Percentiles rank a stretch among this genome's conserved stretches.
Evolutionary conservation across 768 basidiomycete genomes (phyloP).

Genomic region (Coprinellus aureogranulatus): DNA sequence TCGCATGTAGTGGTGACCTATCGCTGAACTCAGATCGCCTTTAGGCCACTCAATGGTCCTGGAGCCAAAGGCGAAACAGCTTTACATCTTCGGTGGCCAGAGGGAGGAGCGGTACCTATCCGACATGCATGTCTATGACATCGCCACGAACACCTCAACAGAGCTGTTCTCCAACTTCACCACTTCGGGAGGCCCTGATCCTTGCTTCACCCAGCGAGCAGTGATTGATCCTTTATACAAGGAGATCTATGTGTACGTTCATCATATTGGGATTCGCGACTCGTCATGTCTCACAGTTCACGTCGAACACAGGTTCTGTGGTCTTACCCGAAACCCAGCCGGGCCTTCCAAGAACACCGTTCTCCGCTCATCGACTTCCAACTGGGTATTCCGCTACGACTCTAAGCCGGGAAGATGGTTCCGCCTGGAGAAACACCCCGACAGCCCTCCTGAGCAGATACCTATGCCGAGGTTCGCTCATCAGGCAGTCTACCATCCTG

Average conservation of each 20-base stretch:
- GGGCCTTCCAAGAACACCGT: slow-evolving; percentile 36
- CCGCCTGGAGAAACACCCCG: slow-evolving; percentile 45
- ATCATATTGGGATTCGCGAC: too few species aligned
- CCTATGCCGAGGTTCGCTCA: slow-evolving; percentile 74
- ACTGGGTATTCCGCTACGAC: slow-evolving; percentile 69
- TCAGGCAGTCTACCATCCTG: slow-evolving; percentile 71
- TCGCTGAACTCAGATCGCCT: background rate
- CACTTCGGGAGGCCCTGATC: slow-evolving; percentile 60
- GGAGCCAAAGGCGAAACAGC: slow-evolving; percentile 52
- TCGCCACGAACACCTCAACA: slow-evolving; percentile 52
- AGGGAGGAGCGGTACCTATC: slow-evolving; percentile 63
- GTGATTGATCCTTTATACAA: slow-evolving; percentile 59
- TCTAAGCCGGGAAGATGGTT: slow-evolving; percentile 64
- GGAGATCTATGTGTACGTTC: slow-evolving; percentile 76
- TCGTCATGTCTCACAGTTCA: background rate
- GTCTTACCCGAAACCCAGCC: slow-evolving; percentile 46
- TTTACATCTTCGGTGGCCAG: slow-evolving; percentile 77
- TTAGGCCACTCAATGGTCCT: slow-evolving; percentile 81
- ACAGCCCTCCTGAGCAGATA: slow-evolving; percentile 25
- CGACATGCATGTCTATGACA: slow-evolving; percentile 76
- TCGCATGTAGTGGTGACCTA: background rate
- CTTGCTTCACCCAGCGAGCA: slow-evolving; percentile 73
- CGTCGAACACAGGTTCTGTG: slow-evolving; percentile 51
- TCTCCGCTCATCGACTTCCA: slow-evolving; percentile 47
- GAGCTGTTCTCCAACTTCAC: slow-evolving; percentile 67